These are phyloP conservation scores for Fragaria vesca DNA, from an alignment of 306 rosid species.

Conservation along the genomic window DNA sequence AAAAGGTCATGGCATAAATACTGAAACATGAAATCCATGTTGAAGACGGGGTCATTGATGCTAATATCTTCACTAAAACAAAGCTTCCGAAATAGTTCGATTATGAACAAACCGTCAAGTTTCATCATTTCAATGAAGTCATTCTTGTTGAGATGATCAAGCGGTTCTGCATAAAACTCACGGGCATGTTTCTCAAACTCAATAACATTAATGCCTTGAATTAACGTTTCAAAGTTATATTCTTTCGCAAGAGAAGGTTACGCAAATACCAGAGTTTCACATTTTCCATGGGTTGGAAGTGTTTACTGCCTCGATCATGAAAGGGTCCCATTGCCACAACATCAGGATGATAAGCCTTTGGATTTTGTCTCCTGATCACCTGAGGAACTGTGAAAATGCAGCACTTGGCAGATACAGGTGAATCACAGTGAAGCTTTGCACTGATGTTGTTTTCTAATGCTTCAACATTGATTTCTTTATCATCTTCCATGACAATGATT, in stretches of 20 bases:
- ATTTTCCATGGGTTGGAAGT: neutral
- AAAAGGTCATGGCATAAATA: constrained; percentile 21
- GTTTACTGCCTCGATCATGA: neutral
- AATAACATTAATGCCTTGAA: neutral
- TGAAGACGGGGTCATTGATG: constrained; percentile 17
- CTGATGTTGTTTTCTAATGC: neutral
- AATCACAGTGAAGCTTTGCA: neutral
- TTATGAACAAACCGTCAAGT: constrained; percentile 26
- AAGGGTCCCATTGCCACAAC: constrained; percentile 7
- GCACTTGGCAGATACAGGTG: neutral
- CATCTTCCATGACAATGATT: neutral
- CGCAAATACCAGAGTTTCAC: neutral
- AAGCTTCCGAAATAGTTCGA: constrained; percentile 24
- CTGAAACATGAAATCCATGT: constrained; percentile 17
- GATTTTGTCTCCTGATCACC: neutral
- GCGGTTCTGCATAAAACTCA: neutral
- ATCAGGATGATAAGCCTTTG: constrained; percentile 1
- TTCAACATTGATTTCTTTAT: neutral
- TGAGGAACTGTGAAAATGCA: constrained; percentile 10
- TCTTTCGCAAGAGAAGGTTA: neutral
- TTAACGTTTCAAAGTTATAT: neutral
- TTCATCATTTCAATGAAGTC: constrained; percentile 20
- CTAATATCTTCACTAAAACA: neutral
- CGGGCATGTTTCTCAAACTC: neutral
- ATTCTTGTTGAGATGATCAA: neutral